Conservation (phyloP, 2,329 filamentous ascomycete genomes). For the Beauveria caledonica region DNA sequence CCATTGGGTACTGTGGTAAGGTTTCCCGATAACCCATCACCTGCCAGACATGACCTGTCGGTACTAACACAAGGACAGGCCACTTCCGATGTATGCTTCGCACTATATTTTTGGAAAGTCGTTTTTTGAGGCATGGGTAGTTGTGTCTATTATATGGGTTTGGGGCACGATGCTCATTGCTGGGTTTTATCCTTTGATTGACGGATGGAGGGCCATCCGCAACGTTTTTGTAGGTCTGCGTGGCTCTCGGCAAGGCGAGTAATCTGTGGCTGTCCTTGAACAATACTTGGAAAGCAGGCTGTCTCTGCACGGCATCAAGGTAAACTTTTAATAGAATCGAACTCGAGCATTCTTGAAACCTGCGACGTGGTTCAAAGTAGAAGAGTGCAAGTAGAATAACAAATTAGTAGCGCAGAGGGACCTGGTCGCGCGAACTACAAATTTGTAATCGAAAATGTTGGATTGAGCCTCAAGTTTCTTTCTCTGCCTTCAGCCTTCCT, state of each 20-base stretch:
- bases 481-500: background rate
- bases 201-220: slow-evolving; percentile 31
- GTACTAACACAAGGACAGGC: slow-evolving; percentile 19
- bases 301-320: no score
- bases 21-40: background rate
- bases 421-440: no score
- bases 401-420: no score
- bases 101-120: slow-evolving; percentile 39
- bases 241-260: background rate
- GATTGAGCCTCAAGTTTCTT: no score
- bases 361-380: no score
- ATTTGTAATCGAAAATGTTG: no score
- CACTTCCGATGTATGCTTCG: slow-evolving; percentile 45
- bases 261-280: background rate
- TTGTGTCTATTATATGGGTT: slow-evolving; percentile 44
- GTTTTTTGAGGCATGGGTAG: slow-evolving; percentile 43
- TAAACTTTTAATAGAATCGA: no score
- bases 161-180: slow-evolving; percentile 42
- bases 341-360: no score
- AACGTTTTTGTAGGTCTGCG: slow-evolving; percentile 7
- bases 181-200: slow-evolving; percentile 40
- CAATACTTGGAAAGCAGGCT: no score
- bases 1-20: slow-evolving; percentile 43
- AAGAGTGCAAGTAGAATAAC: no score
- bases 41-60: no score